phyloP scores from a whole-genome alignment of 139 green algal genomes.

The Picochlorum sp. region DNA sequence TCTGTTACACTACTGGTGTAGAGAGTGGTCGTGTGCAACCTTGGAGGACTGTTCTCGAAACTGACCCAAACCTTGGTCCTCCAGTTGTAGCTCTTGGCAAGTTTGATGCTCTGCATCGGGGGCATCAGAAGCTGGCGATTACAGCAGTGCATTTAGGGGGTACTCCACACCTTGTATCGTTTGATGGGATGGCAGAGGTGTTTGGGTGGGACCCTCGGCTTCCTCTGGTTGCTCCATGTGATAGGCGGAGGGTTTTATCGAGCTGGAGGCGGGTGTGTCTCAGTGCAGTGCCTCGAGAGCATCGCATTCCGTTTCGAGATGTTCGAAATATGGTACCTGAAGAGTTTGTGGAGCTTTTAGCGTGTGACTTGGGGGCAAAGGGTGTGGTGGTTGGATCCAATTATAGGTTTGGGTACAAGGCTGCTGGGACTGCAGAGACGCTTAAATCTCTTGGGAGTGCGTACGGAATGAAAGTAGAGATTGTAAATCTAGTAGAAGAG shows the following conservation, averaged over 20 bases:
- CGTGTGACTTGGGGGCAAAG: constrained; percentile 52
- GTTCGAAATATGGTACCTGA: constrained; percentile 64
- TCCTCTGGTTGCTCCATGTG: constrained; percentile 65
- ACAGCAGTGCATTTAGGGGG: constrained; percentile 34
- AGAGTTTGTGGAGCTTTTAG: constrained; percentile 77
- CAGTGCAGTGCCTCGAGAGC: constrained; percentile 44
- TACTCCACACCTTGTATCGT: constrained; percentile 65
- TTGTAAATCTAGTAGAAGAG: constrained; percentile 9
- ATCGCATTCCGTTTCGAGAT: constrained; percentile 68
- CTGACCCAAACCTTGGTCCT: not conserved
- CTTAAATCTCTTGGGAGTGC: constrained; percentile 42
- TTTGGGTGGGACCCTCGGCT: constrained; percentile 58
- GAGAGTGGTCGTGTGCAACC: not conserved
- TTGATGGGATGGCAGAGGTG: constrained; percentile 75
- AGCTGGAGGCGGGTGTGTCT: constrained; percentile 46
- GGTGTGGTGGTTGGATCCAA: constrained; percentile 81
- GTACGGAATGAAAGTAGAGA: constrained; percentile 41
- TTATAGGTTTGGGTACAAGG: constrained; percentile 86
- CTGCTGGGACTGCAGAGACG: constrained; percentile 47
- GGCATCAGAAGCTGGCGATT: constrained; percentile 62
- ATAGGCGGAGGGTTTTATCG: constrained; percentile 59
- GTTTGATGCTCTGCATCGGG: constrained; percentile 88
- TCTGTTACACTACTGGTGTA: too few relatives aligned
- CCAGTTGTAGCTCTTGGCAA: constrained; percentile 80
- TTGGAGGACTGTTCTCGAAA: not conserved